Evolutionary conservation across 2,329 filamentous ascomycete species (phyloP).

Genomic region (Fusarium circinatum): DNA sequence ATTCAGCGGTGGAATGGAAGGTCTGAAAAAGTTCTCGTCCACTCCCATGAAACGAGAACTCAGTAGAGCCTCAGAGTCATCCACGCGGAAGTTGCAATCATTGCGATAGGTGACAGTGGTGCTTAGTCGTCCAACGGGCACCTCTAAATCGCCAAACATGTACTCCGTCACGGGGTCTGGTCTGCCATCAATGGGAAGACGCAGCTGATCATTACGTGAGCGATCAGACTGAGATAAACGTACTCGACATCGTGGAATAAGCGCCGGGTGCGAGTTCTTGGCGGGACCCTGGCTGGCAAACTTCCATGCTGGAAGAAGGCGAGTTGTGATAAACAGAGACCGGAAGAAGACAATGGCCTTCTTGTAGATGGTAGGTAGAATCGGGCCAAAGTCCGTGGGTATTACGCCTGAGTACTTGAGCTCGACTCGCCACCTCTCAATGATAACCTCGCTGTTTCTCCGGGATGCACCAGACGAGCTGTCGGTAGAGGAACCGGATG

Average conservation of each 20-base stretch:
- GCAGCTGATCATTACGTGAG: slow-evolving; percentile 72
- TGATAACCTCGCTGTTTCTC: slow-evolving; percentile 76
- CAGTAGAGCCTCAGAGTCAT: slow-evolving; percentile 88
- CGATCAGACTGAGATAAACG: slow-evolving; percentile 67
- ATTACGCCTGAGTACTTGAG: slow-evolving; percentile 67
- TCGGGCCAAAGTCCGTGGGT: slow-evolving; percentile 66
- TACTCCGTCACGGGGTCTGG: slow-evolving; percentile 72
- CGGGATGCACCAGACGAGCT: slow-evolving; percentile 55
- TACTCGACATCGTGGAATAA: slow-evolving; percentile 86
- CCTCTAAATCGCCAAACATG: slow-evolving; percentile 84
- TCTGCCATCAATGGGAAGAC: slow-evolving; percentile 51
- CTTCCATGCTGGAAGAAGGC: slow-evolving; percentile 87
- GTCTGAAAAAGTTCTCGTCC: slow-evolving; percentile 87
- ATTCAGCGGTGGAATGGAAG: slow-evolving; percentile 72
- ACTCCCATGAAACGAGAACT: slow-evolving; percentile 94
- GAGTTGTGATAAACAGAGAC: slow-evolving; percentile 83
- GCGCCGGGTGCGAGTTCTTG: slow-evolving; percentile 73
- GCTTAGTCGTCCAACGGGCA: slow-evolving; percentile 85
- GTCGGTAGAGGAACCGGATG: slow-evolving; percentile 65
- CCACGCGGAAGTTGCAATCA: slow-evolving; percentile 90
- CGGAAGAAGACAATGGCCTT: slow-evolving; percentile 95
- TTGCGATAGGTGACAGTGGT: slow-evolving; percentile 86
- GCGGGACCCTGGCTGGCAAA: slow-evolving; percentile 78
- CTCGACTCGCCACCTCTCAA: slow-evolving; percentile 92
- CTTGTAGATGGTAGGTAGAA: slow-evolving; percentile 92